These are phyloP conservation scores for Annulohypoxylon nitens DNA, from an alignment of 495 filamentous ascomycete species.

Conservation along the genomic window DNA sequence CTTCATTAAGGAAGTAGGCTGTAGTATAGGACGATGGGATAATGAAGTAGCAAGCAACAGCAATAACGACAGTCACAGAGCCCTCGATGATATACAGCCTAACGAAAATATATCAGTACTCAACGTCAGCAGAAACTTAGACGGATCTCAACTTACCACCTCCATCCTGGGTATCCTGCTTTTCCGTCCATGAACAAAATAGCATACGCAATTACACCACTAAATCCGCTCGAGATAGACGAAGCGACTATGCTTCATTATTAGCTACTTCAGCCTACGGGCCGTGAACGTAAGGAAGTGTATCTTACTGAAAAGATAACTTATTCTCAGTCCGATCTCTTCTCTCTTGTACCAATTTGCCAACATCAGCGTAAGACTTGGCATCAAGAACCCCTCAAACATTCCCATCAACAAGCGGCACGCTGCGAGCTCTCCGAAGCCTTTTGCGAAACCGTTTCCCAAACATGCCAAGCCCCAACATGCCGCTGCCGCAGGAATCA, in stretches of 20 bases:
- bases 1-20: slow-evolving; percentile 66
- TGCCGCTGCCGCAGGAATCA: slow-evolving; percentile 48
- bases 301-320: slow-evolving; percentile 47
- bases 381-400: slow-evolving; percentile 52
- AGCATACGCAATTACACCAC: slow-evolving; percentile 64
- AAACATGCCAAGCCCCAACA: slow-evolving; percentile 52
- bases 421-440: slow-evolving; percentile 46
- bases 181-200: slow-evolving; percentile 55
- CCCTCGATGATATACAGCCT: slow-evolving; percentile 61
- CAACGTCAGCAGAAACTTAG: too few species aligned
- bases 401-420: slow-evolving; percentile 51
- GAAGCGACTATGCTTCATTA: slow-evolving; percentile 37
- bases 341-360: slow-evolving; percentile 55
- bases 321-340: slow-evolving; percentile 48
- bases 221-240: slow-evolving; percentile 53
- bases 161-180: slow-evolving; percentile 54
- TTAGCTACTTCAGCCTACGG: not conserved
- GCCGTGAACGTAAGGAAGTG: not conserved
- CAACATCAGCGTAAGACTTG: slow-evolving; percentile 48
- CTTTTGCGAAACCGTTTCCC: slow-evolving; percentile 49
- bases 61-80: slow-evolving; percentile 52
- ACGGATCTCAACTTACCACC: slow-evolving; percentile 46
- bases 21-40: slow-evolving; percentile 55
- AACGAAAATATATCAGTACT: not conserved
- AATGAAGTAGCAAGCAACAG: slow-evolving; percentile 49